Base-by-base conservation (phyloP, 2,329 filamentous ascomycete genomes). In the Bisporella sp. region DNA sequence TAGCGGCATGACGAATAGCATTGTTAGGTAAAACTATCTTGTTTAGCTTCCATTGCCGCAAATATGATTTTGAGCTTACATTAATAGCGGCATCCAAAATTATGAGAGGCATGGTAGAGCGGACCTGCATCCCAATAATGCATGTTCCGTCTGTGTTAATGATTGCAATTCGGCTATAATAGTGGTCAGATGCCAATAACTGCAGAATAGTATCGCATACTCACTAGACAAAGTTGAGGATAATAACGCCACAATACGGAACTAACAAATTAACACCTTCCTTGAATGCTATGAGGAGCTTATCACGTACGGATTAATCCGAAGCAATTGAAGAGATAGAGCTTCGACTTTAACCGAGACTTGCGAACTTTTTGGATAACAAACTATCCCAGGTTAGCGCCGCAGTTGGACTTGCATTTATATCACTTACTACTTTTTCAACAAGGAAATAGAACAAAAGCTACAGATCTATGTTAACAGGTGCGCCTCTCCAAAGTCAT, bases 361-460 rank as follows among this genome's bases (percentile, higher is more conserved):
- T 73, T 76, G n/a, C 68, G 65, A 9, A 70, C 71, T 31, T 75
- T 74, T 46, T 78, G 73, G 47, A 84, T 77, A 44, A 84, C 79
- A 65, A 55, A 62, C 59, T 62, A 7, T 5, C 6, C 30, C 8
- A 8, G n/a, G 8, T 39, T 2, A 6, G 29, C 29, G 53, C 33
- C 4, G 12, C 40, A 5, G 11, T 4, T 9, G 8, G 21, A 4
- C 13, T 3, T 2, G 3, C 7, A 40, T 42, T 28, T 7, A 7
- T 11, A 1, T 21, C 6, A 51, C 53, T 41, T 53, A 80, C 78
- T 41, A 77, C 79, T 65, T 81, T 81, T 62, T 85, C 82, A 1
- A 82, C 79, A 3, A 85, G 68, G 60, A 84, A 85, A 30, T 80
- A 70, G 59, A 84, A 85, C n/a, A 84, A 79, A 21, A 83, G 45